Evolutionary conservation across 2,329 filamentous ascomycete genomes (phyloP).

Genomic region (Fusarium torulosum): DNA sequence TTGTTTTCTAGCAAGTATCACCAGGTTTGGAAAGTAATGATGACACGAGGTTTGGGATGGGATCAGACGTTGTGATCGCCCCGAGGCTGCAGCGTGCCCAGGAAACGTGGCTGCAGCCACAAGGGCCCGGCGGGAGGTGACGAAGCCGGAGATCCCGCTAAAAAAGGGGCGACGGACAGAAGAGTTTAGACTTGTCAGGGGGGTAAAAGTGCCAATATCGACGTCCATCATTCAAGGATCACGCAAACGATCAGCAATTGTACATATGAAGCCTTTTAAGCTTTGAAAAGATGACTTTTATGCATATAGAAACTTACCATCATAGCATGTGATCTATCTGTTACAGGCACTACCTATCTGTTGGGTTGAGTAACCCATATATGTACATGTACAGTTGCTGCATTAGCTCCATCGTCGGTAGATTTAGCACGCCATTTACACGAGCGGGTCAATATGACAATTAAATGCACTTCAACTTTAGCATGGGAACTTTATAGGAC

Average conservation of each 20-base stretch:
- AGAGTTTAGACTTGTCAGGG: constrained; percentile 25
- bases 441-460: not conserved
- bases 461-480: not conserved
- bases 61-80: constrained; percentile 21
- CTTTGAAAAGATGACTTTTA: not conserved
- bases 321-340: not conserved
- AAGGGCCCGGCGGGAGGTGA: constrained; percentile 27
- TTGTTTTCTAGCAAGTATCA: not conserved
- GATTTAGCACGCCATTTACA: constrained; percentile 4
- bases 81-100: constrained; percentile 21
- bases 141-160: constrained; percentile 43
- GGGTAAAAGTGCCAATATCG: constrained; percentile 30
- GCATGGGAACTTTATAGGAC: constrained; percentile 2
- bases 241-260: not conserved
- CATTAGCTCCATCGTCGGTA: constrained; percentile 4
- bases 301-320: not conserved
- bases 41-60: constrained; percentile 22
- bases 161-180: constrained; percentile 28
- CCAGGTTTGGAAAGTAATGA: constrained; percentile 2
- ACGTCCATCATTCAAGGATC: not conserved
- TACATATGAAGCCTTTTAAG: not conserved
- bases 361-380: not conserved
- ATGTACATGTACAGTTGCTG: not conserved
- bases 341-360: not conserved
- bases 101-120: constrained; percentile 34